Evolutionary conservation across 2,329 filamentous ascomycete species (phyloP), one percentile per base, ranked within the genome.

Genomic region (Didymella keratinophila): DNA sequence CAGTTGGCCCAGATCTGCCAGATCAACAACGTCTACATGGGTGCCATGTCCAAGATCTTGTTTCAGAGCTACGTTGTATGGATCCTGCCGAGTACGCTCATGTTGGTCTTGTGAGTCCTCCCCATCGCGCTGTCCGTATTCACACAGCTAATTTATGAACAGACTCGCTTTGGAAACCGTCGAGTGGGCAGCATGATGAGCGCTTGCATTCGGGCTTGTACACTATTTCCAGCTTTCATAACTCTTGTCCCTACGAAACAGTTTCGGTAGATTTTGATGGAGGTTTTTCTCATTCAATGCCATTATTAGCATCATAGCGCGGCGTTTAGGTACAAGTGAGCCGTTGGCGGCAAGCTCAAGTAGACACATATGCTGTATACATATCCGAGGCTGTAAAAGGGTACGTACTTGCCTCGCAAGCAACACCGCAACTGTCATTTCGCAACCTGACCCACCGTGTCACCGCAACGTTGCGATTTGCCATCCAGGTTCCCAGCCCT

Each of bases 1-100:
- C 95, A 99, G 79, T 81, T 99, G 72, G 94, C 95, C 7, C 95
- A 99, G 80, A 99, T 99, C 61, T 99, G 95, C 80, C 95, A 98
- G 83, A 91, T 98, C 80, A 99, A 99, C 78, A 90, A 90, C 63
- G 95, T 99, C 10, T 99, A 92, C 77, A 94, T 98, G 82, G 87
- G 89, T 18, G 92, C 95, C 47, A 98, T 99, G 93, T 91, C 91
- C 62, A 91, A 87, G 76, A 84, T 99, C 56, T 80, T 98, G 49
- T 97, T 98, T 82, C 94, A 97, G 81, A 97, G 94, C 79, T 96
- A 96, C 74, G 92, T 99, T 59, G 89, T 97, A 63, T 97, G 93
- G 92, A 98, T 99, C 67, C 84, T 99, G 49, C 95, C 95, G 2
- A 97, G 92, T 37, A 99, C 95, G 1, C 84, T 99, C 41, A 73